These are phyloP conservation scores for Fusarium sp. DNA, from an alignment of 2,329 filamentous ascomycete species.

Conservation along the genomic window DNA sequence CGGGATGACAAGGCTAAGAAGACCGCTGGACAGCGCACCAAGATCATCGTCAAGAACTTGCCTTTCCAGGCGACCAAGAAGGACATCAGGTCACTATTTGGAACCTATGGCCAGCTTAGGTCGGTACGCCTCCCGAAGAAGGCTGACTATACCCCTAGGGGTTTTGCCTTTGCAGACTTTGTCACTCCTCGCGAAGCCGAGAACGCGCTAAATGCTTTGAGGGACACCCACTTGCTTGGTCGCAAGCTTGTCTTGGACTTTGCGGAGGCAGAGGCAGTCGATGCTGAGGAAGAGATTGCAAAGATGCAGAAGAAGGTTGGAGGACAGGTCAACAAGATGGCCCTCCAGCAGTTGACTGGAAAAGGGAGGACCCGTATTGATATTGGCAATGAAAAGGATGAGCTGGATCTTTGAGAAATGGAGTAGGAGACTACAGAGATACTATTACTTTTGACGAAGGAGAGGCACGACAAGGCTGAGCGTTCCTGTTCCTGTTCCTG, in stretches of 20 bases:
- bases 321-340: constrained; percentile 89
- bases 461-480: constrained; percentile 46
- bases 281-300: constrained; percentile 95
- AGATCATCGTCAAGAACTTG: constrained; percentile 98
- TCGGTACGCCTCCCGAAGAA: constrained; percentile 96
- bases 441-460: constrained; percentile 30
- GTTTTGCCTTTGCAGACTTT: constrained; percentile 98
- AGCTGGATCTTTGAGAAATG: constrained; percentile 57
- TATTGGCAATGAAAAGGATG: constrained; percentile 78
- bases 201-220: constrained; percentile 90
- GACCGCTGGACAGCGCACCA: constrained; percentile 80
- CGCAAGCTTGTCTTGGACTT: constrained; percentile 91
- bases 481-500: constrained; percentile 30
- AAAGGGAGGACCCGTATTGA: constrained; percentile 89
- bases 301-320: constrained; percentile 98
- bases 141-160: constrained; percentile 87
- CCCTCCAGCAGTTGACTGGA: constrained; percentile 87
- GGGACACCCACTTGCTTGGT: constrained; percentile 93
- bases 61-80: constrained; percentile 96
- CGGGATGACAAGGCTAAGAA: constrained; percentile 88
- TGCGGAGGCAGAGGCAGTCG: constrained; percentile 86
- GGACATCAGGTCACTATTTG: constrained; percentile 87
- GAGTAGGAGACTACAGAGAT: constrained; percentile 35
- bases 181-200: constrained; percentile 88
- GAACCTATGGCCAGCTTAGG: constrained; percentile 90